These are phyloP conservation scores for Ophioceras dolichostomum DNA, from an alignment of 2,329 filamentous ascomycete species.

Conservation along the genomic window DNA sequence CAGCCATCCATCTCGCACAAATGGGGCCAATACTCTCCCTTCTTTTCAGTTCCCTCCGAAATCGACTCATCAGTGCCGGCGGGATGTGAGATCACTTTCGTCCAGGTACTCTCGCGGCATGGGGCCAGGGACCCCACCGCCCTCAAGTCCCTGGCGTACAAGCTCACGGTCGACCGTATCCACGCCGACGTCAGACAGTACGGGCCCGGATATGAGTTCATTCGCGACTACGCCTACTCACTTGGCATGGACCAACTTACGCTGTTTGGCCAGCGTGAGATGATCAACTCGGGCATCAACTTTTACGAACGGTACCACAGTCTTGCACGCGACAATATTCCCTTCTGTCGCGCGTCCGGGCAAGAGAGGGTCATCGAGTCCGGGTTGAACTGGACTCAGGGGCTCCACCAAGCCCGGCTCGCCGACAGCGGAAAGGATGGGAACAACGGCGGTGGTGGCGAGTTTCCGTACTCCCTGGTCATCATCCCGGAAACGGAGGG, in stretches of 20 bases:
- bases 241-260: constrained; percentile 44
- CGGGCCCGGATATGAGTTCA: constrained; percentile 52
- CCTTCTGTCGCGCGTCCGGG: constrained; percentile 30
- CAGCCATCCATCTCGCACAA: constrained; percentile 46
- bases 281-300: constrained; percentile 62
- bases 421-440: constrained; percentile 22
- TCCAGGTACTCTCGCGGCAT: constrained; percentile 70
- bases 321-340: constrained; percentile 42
- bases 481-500: constrained; percentile 54
- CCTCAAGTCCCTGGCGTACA: constrained; percentile 54
- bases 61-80: constrained; percentile 48
- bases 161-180: constrained; percentile 50
- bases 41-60: constrained; percentile 60
- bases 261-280: constrained; percentile 52
- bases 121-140: constrained; percentile 71
- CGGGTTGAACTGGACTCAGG: constrained; percentile 62
- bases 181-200: constrained; percentile 45
- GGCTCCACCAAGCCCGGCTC: constrained; percentile 49
- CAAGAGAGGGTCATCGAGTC: constrained; percentile 36
- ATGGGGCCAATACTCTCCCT: constrained; percentile 87
- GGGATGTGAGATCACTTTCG: constrained; percentile 68
- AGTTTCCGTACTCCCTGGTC: constrained; percentile 43
- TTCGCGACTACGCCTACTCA: constrained; percentile 58
- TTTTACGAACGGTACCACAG: constrained; percentile 63
- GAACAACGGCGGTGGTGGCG: constrained; percentile 19